Percentiles rank a stretch among this genome's conserved stretches.
Conservation (phyloP, 169 alveolate genomes). For the Eimeria brunetti region DNA sequence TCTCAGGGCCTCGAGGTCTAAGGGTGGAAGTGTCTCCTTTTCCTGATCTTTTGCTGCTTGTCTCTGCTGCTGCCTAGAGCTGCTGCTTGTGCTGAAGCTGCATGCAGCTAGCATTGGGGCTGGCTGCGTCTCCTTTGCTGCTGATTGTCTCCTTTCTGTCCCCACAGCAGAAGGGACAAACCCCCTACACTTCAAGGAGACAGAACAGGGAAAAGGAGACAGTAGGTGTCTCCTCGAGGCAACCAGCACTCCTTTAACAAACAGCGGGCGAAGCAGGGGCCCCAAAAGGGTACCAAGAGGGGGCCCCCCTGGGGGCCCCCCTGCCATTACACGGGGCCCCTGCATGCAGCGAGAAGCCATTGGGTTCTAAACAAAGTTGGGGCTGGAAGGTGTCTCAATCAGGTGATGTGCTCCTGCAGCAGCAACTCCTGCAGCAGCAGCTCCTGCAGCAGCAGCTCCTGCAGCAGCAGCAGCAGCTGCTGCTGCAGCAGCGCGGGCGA, state of each 20-base stretch:
- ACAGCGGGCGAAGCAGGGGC: background rate
- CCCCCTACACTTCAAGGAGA: background rate
- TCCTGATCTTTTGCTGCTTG: background rate
- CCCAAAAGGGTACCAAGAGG: background rate
- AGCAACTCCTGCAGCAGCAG: slow-evolving; percentile 1
- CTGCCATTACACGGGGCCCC: background rate
- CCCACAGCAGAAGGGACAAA: background rate
- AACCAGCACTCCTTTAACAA: background rate
- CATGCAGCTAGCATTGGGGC: background rate
- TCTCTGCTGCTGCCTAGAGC: background rate
- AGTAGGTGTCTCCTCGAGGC: background rate
- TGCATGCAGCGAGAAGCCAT: background rate
- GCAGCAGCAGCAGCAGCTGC: background rate
- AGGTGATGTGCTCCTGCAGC: background rate
- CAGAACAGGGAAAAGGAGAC: background rate
- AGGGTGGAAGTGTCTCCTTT: slow-evolving; percentile 11
- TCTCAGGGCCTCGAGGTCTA: slow-evolving; percentile 7
- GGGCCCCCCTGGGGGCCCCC: slow-evolving; percentile 18
- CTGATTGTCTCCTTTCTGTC: background rate
- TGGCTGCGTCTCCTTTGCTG: background rate
- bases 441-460: background rate
- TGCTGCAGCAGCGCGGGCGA: background rate
- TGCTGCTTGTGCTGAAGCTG: background rate
- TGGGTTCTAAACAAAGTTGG: background rate
- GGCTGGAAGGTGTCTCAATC: background rate